Base-by-base conservation (phyloP, 129 eudicot genomes). In the Flaveria brownii region DNA sequence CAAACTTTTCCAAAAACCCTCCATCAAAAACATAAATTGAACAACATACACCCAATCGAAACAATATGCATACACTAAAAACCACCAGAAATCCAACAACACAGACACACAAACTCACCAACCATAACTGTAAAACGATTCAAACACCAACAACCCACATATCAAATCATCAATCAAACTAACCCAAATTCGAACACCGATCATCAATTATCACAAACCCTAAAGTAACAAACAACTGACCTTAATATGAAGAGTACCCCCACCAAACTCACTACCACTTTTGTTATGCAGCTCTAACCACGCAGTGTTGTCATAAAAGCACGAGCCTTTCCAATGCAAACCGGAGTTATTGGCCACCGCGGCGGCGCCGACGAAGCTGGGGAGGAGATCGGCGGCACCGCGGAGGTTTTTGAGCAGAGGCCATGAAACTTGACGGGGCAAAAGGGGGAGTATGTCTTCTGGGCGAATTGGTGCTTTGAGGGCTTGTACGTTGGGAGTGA, bases 221-320 rank as follows among this genome's bases (percentile, higher is more conserved):
- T 3, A 4, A 54, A 55, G 10, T 6, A 73, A 43, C 4, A 20
- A 3, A 60, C 6, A 43, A 45, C 50, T 45, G 30, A 86, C 98
- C 97, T 91, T 86, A 16, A 94, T 71, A 82, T 94, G 97, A 80
- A 94, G 97, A 49, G 98, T 93, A 45, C 97, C 99, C 22, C 99
- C 99, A 77, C 99, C 99, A 85, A 87, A 95, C 80, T 91, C 36
- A 78, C 79, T 89, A 3, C 88, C 90, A 45, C 59, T 79, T 56
- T 89, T 85, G 56, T 95, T 95, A 75, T 91, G 89, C 68, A 95
- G 84, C 82, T 95, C 94, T 86, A 95, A 64, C 97, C 99, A 91
- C 64, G 99, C 99, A 78, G 60, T 77, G 71, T 87, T 91, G 65
- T 95, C 54, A 78, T 91, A 95, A 74, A 95, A 95, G 78, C 99